phyloP scores from a whole-genome alignment of 23 red algal genomes.

The Gracilaria gracilis region DNA sequence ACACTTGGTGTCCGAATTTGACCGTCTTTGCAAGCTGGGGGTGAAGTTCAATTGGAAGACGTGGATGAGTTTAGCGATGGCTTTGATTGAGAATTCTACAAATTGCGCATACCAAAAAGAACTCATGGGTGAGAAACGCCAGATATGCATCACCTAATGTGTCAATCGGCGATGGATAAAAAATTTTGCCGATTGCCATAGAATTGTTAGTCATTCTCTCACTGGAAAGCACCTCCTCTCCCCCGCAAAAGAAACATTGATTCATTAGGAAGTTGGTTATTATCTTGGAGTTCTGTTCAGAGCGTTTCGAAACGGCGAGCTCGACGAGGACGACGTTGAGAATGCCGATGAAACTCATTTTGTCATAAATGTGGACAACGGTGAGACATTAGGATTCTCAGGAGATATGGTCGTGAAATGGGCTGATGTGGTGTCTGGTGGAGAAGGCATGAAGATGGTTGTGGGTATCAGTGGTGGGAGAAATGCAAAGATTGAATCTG shows the following conservation, averaged over 20 bases:
- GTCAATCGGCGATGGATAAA: neutral
- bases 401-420: slow-evolving; percentile 28
- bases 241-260: neutral
- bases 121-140: neutral
- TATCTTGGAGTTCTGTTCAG: neutral
- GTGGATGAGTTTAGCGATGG: neutral
- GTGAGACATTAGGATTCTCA: slow-evolving; percentile 26
- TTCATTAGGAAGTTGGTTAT: slow-evolving; percentile 22
- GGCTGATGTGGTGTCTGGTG: neutral
- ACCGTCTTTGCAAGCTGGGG: neutral
- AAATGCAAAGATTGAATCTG: neutral
- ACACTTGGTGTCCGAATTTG: neutral
- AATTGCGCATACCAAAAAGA: too few species aligned
- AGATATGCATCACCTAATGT: neutral
- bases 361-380: slow-evolving; percentile 21
- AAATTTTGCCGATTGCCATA: neutral
- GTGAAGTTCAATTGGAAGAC: neutral
- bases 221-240: neutral
- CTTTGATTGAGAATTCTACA: neutral
- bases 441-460: too few species aligned
- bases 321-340: neutral
- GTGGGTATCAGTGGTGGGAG: too few species aligned
- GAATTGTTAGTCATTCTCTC: slow-evolving; percentile 22
- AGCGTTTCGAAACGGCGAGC: neutral
- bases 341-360: slow-evolving; percentile 59